phyloP scores from a whole-genome alignment of 225 moss, liverwort and hornwort genomes.

The Antitrichia curtipendula region DNA sequence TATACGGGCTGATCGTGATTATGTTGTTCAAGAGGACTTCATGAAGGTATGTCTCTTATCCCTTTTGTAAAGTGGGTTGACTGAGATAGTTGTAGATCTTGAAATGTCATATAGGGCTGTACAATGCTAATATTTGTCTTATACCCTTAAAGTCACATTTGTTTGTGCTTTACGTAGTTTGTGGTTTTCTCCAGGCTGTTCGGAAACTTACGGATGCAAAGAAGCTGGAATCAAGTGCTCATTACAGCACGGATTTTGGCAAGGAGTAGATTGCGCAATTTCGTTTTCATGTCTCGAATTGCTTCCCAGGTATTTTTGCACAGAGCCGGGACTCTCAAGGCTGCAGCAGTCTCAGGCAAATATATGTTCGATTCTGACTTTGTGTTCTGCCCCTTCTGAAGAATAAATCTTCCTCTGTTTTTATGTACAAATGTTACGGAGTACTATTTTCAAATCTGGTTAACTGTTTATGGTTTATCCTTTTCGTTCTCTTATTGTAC shows the following conservation, averaged over 20 bases:
- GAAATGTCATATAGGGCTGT: not conserved
- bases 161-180: not conserved
- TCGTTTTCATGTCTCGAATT: not conserved
- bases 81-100: not conserved
- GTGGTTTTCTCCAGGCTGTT: slow-evolving; percentile 61
- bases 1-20: slow-evolving; percentile 83
- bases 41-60: slow-evolving; percentile 65
- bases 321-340: not conserved
- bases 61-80: not conserved
- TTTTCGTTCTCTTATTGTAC: not conserved
- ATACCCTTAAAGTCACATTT: not conserved
- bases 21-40: slow-evolving; percentile 93
- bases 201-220: slow-evolving; percentile 93
- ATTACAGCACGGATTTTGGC: slow-evolving; percentile 96
- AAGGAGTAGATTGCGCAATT: slow-evolving; percentile 52
- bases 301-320: slow-evolving; percentile 7
- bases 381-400: not conserved
- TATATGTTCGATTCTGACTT: not conserved
- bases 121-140: not conserved
- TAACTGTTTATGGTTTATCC: not conserved
- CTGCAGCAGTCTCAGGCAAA: slow-evolving; percentile 4
- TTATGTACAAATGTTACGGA: not conserved
- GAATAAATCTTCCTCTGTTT: not conserved
- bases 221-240: slow-evolving; percentile 95
- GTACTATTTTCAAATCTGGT: not conserved